Conservation (phyloP, 768 basidiomycete genomes). For the Podaxis carcinomalis region DNA sequence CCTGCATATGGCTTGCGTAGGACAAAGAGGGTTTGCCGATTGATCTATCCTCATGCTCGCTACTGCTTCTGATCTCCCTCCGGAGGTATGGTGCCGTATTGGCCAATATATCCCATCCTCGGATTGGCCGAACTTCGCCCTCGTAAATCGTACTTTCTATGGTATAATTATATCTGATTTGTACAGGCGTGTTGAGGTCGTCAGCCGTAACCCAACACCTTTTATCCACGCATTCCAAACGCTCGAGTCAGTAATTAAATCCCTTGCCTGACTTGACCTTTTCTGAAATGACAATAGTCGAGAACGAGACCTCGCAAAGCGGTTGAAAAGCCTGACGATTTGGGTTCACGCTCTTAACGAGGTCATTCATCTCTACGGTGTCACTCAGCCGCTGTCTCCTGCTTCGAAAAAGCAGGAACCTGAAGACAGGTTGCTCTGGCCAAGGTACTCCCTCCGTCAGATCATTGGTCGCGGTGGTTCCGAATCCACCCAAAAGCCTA, state of each 20-base stretch:
- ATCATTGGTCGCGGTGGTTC: background rate
- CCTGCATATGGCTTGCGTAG: too few species aligned
- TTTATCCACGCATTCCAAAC: background rate
- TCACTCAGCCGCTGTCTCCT: background rate
- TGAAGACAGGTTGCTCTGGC: background rate
- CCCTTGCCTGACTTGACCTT: background rate
- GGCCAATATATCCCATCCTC: background rate
- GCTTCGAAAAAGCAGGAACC: background rate
- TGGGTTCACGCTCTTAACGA: constrained; percentile 3
- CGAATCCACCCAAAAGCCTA: background rate
- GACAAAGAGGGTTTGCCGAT: background rate
- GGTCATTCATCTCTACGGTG: background rate
- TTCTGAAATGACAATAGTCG: background rate
- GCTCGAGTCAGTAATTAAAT: background rate
- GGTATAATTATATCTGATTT: background rate
- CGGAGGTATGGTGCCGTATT: constrained; percentile 1
- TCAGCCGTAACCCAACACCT: background rate
- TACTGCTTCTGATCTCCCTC: background rate
- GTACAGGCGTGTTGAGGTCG: background rate
- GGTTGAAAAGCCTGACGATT: background rate
- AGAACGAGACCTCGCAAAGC: background rate
- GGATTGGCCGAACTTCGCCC: background rate
- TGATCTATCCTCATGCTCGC: background rate
- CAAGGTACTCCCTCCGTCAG: background rate
- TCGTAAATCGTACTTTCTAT: background rate